Evolutionary conservation across 345 rosid genomes (phyloP).

Genomic region (Salix koriyanagi): DNA sequence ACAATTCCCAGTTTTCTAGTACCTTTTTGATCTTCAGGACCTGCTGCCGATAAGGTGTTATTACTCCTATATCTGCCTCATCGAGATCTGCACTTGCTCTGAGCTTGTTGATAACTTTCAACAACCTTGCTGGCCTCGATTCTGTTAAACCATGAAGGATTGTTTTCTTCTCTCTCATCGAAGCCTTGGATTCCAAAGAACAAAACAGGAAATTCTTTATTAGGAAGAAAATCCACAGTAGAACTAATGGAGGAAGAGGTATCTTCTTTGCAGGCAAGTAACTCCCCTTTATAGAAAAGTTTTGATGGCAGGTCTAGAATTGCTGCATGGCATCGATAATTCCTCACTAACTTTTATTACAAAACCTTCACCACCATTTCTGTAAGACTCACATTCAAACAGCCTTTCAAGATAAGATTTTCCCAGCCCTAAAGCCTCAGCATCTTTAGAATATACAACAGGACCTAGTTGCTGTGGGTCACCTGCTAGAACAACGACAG

Average conservation of each 20-base stretch:
- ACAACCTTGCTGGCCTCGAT: constrained; percentile 78
- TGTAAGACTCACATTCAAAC: constrained; percentile 47
- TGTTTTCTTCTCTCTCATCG: constrained; percentile 87
- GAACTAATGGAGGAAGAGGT: constrained; percentile 29
- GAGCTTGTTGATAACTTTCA: constrained; percentile 53
- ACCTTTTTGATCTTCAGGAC: constrained; percentile 63
- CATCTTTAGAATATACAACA: constrained; percentile 62
- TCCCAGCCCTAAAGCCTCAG: constrained; percentile 54
- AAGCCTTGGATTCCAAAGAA: constrained; percentile 84
- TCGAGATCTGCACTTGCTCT: constrained; percentile 33
- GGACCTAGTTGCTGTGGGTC: constrained; percentile 94
- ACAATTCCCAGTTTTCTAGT: constrained; percentile 55
- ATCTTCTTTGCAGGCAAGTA: constrained; percentile 67
- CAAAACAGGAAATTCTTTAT: constrained; percentile 62
- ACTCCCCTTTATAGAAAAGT: constrained; percentile 68
- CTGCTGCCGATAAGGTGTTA: constrained; percentile 87
- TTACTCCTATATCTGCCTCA: constrained; percentile 71
- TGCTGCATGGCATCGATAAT: constrained; percentile 72
- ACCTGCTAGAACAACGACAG: constrained; percentile 86
- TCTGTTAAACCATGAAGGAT: constrained; percentile 88
- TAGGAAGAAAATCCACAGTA: constrained; percentile 49
- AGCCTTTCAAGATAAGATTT: constrained; percentile 76
- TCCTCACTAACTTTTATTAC: constrained; percentile 62
- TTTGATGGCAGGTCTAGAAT: constrained; percentile 77
- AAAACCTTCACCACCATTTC: constrained; percentile 50